Evolutionary conservation across 305 asterid genomes (phyloP).

Genomic region (Fraxinus sp.): DNA sequence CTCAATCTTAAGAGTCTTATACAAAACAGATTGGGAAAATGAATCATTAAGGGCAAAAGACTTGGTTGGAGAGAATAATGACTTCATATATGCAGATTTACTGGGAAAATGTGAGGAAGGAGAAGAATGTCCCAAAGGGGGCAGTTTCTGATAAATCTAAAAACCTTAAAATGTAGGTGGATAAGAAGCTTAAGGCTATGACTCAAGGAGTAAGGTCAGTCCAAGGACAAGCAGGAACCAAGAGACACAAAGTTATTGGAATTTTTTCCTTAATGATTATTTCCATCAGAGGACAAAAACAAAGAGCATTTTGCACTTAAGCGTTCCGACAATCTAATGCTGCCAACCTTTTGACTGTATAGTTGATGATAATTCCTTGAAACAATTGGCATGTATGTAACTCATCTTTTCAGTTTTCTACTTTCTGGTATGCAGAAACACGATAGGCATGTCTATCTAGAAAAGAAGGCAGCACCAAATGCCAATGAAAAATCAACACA

Average conservation of each 20-base stretch:
- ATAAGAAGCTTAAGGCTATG: not conserved
- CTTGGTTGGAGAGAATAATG: conserved; percentile 56
- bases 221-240: not conserved
- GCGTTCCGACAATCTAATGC: not conserved
- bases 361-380: not conserved
- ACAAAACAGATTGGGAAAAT: conserved; percentile 71
- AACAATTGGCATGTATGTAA: not conserved
- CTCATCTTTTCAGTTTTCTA: not conserved
- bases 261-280: not conserved
- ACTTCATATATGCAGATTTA: conserved; percentile 39
- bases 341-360: not conserved
- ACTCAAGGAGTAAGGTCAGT: not conserved
- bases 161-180: not conserved
- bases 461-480: not conserved
- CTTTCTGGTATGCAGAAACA: not conserved
- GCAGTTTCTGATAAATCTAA: not conserved
- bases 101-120: conserved; percentile 50
- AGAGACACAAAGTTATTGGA: not conserved
- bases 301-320: not conserved
- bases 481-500: not conserved
- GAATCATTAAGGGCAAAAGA: conserved; percentile 63
- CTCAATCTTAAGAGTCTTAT: conserved; percentile 57
- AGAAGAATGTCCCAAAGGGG: not conserved
- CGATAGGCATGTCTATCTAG: not conserved
- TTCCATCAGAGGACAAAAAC: not conserved